phyloP scores from a whole-genome alignment of 441 rosid species.

The Erysimum cheiri region DNA sequence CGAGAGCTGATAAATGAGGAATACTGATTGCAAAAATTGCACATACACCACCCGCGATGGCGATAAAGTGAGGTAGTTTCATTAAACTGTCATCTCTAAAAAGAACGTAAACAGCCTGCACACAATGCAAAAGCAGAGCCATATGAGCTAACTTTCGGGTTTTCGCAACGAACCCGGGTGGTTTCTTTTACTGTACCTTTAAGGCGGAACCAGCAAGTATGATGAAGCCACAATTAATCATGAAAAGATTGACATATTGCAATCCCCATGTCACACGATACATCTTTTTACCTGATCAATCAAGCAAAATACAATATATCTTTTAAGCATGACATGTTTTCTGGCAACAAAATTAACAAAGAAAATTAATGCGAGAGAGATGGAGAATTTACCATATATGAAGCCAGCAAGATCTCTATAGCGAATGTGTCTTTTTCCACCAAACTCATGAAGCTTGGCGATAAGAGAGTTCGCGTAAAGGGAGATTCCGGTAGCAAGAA shows the following conservation, averaged over 20 bases:
- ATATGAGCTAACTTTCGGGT: neutral
- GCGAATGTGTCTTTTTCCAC: slow-evolving; percentile 92
- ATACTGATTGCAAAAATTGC: slow-evolving; percentile 78
- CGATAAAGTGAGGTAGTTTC: slow-evolving; percentile 86
- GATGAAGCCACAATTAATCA: slow-evolving; percentile 90
- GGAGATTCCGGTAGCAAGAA: slow-evolving; percentile 71
- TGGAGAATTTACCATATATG: slow-evolving; percentile 57
- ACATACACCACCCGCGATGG: slow-evolving; percentile 79
- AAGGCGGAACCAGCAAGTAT: slow-evolving; percentile 88
- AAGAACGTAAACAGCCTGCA: slow-evolving; percentile 84
- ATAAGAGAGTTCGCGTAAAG: slow-evolving; percentile 80
- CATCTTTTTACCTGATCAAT: slow-evolving; percentile 67
- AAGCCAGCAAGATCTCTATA: slow-evolving; percentile 91
- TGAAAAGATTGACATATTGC: slow-evolving; percentile 89
- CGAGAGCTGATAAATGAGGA: slow-evolving; percentile 86
- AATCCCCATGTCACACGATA: slow-evolving; percentile 80
- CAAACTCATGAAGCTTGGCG: slow-evolving; percentile 87
- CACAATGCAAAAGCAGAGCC: slow-evolving; percentile 14
- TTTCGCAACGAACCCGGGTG: neutral
- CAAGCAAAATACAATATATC: slow-evolving; percentile 17
- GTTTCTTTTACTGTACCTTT: slow-evolving; percentile 55
- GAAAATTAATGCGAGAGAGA: neutral
- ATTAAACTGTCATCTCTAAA: slow-evolving; percentile 62
- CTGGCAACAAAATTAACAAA: neutral
- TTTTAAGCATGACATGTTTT: slow-evolving; percentile 1